These are phyloP conservation scores for Glomus cerebriforme DNA, from an alignment of 192 early-diverging fungal species.

Conservation along the genomic window DNA sequence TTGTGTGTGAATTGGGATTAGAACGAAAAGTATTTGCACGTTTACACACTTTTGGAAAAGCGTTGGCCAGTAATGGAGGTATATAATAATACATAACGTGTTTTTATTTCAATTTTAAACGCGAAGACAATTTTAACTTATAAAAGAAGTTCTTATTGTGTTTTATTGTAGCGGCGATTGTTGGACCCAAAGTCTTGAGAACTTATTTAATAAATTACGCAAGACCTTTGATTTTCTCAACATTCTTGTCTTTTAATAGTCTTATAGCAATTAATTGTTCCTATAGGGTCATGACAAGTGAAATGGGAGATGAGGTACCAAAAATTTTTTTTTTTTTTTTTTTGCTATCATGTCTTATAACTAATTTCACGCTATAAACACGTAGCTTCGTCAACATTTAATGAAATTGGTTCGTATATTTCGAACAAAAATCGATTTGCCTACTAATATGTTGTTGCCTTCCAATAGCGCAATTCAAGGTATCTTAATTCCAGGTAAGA, in stretches of 20 bases:
- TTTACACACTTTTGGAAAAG: constrained; percentile 85
- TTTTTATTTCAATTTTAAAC: neutral
- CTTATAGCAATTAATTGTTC: constrained; percentile 68
- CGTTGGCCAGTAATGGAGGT: constrained; percentile 80
- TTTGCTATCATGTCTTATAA: constrained; percentile 23
- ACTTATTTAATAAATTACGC: constrained; percentile 83
- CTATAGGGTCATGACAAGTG: constrained; percentile 59
- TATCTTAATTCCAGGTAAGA: constrained; percentile 68
- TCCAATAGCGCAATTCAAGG: constrained; percentile 79
- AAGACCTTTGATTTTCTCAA: constrained; percentile 78
- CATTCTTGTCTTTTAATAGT: constrained; percentile 68
- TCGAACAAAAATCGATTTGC: constrained; percentile 48
- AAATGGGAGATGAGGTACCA: constrained; percentile 53
- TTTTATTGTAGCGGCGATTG: constrained; percentile 60
- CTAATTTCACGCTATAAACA: neutral
- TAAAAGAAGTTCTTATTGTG: neutral
- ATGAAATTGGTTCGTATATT: constrained; percentile 54
- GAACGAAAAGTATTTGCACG: constrained; percentile 70
- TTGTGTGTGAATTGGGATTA: constrained; percentile 64
- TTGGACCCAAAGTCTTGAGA: constrained; percentile 61
- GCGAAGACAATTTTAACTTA: neutral
- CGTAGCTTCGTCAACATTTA: constrained; percentile 49
- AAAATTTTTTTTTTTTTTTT: neutral
- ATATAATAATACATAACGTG: neutral
- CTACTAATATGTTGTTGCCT: constrained; percentile 54